Base-by-base conservation (phyloP, 176 grass and related monocot genomes). In the Cenchrus purpureus region DNA sequence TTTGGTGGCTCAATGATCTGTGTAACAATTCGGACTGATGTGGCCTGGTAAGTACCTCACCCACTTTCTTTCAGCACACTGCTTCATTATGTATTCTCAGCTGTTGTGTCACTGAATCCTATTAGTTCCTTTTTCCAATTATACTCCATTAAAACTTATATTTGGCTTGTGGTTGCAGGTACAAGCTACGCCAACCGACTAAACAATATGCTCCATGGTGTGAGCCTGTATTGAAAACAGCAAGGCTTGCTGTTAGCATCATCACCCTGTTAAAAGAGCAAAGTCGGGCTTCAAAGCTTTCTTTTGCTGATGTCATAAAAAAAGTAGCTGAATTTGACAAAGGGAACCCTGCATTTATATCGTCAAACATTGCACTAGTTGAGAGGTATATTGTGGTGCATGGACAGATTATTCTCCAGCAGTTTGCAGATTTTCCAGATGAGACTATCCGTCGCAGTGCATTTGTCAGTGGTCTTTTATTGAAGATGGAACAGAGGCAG, bases 1-100 rank as follows among this genome's bases (percentile, higher is more conserved):
- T 99, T 99, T 88, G 97, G 97, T 46, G 86, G 94, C 74, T 94
- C 91, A 44, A 99, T 99, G 94, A 85, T 99, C 88, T 99, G 94
- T 77, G 78, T 99, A 42, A 96, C 94, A 70, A 90, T 99, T 81
- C 86, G 97, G 73, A 99, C 97, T 84, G 97, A 99, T 77, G 91
- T 92, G 16, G 97, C 94, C 63, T 99, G 97, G 97, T 98, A 87
- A 79, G 43, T 81, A 71, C 54, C 73, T 63, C 22, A 63, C 17
- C 45, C 44, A 80, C 61, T 48, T 83, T 20, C 16, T 63, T 74
- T n/a, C 10, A 62, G 19, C 61, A 52, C 54, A 10, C 29, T 70
- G 19, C 65, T 79, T 77, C 71, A 80, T 79, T 81, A 15, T 81
- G 20, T 66, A 63, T 80, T 64, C 28, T 59, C 55, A 74, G 37